A percentile compares a stretch with the other conserved stretches of the same genome.
Conservation (phyloP, 1,284 basidiomycete genomes). For the Ustilago nuda region DNA sequence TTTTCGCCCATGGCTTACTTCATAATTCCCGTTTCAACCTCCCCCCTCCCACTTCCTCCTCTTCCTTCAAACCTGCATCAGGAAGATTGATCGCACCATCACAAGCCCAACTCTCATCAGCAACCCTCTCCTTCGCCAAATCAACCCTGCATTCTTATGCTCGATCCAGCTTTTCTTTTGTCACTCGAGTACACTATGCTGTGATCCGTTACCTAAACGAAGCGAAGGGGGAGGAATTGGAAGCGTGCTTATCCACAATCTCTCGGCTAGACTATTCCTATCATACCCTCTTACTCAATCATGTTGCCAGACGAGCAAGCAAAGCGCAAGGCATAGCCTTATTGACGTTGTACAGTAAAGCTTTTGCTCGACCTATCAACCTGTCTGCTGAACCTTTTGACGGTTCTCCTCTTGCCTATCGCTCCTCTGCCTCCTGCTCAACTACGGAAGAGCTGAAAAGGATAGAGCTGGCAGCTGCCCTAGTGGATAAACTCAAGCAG, state of each 20-base stretch:
- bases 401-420: conserved; percentile 6
- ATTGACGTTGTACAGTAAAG: conserved; percentile 81
- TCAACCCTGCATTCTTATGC: conserved; percentile 82
- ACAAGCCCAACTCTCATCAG: conserved; percentile 43
- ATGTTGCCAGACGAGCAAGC: conserved; percentile 86
- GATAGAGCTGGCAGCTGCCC: conserved; percentile 14
- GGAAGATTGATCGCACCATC: conserved; percentile 20
- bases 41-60: neutral
- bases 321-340: conserved; percentile 92
- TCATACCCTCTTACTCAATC: conserved; percentile 87
- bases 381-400: conserved; percentile 23
- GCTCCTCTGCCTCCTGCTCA: neutral
- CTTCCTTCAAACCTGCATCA: neutral
- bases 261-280: conserved; percentile 78
- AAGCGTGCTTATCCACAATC: conserved; percentile 25
- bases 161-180: conserved; percentile 79
- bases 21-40: conserved; percentile 19
- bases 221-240: conserved; percentile 5
- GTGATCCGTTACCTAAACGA: conserved; percentile 17
- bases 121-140: conserved; percentile 74
- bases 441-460: neutral
- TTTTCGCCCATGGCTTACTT: conserved; percentile 83
- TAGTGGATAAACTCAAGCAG: conserved; percentile 35
- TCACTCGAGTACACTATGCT: conserved; percentile 72
- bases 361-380: conserved; percentile 43